Conservation (phyloP, 768 basidiomycete genomes). For the Filobasidium wieringae region DNA sequence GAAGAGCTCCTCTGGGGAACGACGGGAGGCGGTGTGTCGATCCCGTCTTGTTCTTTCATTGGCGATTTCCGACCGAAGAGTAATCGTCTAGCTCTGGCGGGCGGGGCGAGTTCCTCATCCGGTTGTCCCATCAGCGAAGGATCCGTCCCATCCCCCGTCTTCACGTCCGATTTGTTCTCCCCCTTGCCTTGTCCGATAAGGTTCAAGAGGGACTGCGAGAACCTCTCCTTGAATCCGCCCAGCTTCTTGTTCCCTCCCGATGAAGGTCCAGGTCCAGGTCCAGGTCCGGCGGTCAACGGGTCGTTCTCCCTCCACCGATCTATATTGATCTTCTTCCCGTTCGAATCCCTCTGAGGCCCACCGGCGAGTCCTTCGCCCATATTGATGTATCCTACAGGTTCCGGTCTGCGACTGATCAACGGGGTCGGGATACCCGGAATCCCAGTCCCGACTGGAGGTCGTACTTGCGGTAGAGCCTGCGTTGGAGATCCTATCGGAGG, state of each 20-base stretch:
- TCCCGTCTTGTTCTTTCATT: neutral
- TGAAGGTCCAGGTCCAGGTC: too few relatives aligned
- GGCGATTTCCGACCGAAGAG: neutral
- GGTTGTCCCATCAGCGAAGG: too few relatives aligned
- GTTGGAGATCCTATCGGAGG: too few relatives aligned
- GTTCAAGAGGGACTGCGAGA: neutral
- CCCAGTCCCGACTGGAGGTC: too few relatives aligned
- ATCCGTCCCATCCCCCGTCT: neutral
- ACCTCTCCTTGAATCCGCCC: neutral
- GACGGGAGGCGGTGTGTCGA: neutral
- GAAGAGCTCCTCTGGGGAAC: neutral
- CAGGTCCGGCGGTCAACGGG: neutral
- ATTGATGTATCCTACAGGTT: neutral
- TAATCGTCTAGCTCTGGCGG: neutral
- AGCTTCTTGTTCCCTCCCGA: neutral
- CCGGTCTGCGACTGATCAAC: too few relatives aligned
- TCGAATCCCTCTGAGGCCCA: neutral
- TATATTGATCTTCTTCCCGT: neutral
- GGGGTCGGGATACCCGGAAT: too few relatives aligned
- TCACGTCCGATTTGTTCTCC: neutral
- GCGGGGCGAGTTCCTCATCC: too few relatives aligned
- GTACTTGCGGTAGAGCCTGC: too few relatives aligned
- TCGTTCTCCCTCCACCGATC: neutral
- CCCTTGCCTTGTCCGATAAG: neutral
- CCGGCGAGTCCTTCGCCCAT: slow-evolving; percentile 4